These are phyloP conservation scores for Coleophoma eucalyptorum DNA, from an alignment of 2,329 filamentous ascomycete genomes.

Conservation along the genomic window DNA sequence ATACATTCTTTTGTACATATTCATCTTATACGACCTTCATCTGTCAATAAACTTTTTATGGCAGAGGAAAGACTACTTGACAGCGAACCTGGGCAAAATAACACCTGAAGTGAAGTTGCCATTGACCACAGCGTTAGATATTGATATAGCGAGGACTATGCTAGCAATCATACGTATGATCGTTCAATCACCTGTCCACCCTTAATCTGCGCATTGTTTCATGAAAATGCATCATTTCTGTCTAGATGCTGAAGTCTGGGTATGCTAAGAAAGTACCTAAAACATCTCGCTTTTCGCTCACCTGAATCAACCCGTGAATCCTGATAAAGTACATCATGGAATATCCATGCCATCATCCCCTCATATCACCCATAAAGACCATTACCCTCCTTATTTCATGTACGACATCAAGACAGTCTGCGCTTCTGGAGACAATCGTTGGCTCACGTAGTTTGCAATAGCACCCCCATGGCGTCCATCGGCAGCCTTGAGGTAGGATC, in stretches of 20 bases:
- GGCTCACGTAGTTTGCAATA: constrained; percentile 66
- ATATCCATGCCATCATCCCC: constrained; percentile 3
- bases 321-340: too few species aligned
- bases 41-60: too few species aligned
- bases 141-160: too few species aligned
- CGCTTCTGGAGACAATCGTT: constrained; percentile 63
- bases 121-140: too few species aligned
- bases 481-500: constrained; percentile 60
- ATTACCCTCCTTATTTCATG: constrained; percentile 29
- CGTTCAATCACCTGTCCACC: too few species aligned
- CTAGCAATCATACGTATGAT: too few species aligned
- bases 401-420: constrained; percentile 42
- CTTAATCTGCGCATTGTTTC: too few species aligned
- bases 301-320: not conserved
- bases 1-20: too few species aligned
- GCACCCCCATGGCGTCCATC: constrained; percentile 70
- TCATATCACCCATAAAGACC: constrained; percentile 6
- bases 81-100: too few species aligned
- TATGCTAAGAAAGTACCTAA: not conserved
- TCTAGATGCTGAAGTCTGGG: constrained; percentile 6
- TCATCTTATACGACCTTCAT: too few species aligned
- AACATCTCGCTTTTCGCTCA: constrained; percentile 5
- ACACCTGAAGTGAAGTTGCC: too few species aligned
- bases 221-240: constrained; percentile 1
- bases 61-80: too few species aligned